Evolutionary conservation across 1,284 basidiomycete genomes (phyloP), one percentile per base, ranked within the genome.

Genomic region (Apiotrichum porosum): DNA sequence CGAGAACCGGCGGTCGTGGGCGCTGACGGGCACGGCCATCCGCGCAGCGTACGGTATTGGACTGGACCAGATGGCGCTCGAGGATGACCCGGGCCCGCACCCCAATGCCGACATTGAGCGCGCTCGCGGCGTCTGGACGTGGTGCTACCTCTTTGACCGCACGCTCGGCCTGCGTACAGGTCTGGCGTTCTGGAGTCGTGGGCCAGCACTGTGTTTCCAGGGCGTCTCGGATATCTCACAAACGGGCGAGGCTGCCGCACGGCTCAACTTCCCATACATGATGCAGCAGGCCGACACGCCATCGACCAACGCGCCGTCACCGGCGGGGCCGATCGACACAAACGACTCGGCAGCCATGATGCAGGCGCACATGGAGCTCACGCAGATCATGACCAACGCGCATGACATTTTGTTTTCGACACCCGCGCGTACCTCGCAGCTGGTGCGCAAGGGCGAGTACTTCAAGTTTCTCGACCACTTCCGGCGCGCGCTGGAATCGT

Each of bases 61-160:
- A 0, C 64, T 75, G 26, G 64, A 68, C 48, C 66, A 66, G 44
- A 54, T 69, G 19, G 57, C 72, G 3, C 57, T 69, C 15, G 68
- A 71, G 30, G 68, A 69, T 28, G 62, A 56, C 10, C 26, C 26
- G 8, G 26, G 26, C 6, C 26, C 26, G 26, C 52, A 63, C 18
- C 54, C 62, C 9, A 60, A 62, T 9, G 54, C 66, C 3, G 65
- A 67, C 33, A 56, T 72, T 10, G 70, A 75, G 37, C 58, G 74
- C 12, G 71, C 71, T 9, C 54, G 71, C 37, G 61, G 69, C n/a
- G 70, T 69, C 6, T 75, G 72, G 72, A 75, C 74, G 4, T 75
- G 71, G 66, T 75, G 74, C 56, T 75, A 75, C 44, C 63, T 75
- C 8, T 75, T 73, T 51, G 74, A 75, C 49, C 66, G 72, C 4